Percentiles rank a stretch among this genome's conserved stretches.
These are phyloP conservation scores for Lodderomyces oxycetoniae DNA, from an alignment of 1,139 yeast genomes.

Conservation along the genomic window DNA sequence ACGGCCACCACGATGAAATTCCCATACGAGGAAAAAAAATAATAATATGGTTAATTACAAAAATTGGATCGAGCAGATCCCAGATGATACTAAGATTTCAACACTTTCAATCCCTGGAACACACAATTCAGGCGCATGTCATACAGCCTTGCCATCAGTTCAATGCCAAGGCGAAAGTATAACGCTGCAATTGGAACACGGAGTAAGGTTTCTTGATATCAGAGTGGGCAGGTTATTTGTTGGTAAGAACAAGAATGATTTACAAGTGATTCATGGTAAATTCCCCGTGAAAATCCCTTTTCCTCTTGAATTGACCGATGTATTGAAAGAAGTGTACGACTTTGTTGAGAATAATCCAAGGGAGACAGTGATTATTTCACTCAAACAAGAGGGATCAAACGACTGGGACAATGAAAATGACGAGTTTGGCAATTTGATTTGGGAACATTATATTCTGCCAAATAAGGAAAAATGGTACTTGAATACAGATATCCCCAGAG, in stretches of 20 bases:
- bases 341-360: conserved; percentile 50
- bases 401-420: conserved; percentile 59
- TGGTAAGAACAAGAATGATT: conserved; percentile 36
- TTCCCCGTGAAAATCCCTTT: conserved; percentile 67
- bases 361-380: conserved; percentile 63
- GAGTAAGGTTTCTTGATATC: conserved; percentile 70
- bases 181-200: conserved; percentile 60
- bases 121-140: conserved; percentile 74
- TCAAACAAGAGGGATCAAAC: conserved; percentile 72
- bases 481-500: conserved; percentile 48
- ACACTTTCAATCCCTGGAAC: conserved; percentile 72
- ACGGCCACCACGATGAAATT: too few relatives aligned
- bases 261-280: conserved; percentile 71
- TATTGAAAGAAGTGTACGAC: conserved; percentile 53
- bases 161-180: conserved; percentile 69
- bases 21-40: background rate
- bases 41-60: conserved; percentile 36
- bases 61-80: conserved; percentile 53
- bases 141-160: conserved; percentile 72
- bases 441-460: conserved; percentile 54
- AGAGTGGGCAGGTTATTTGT: conserved; percentile 59
- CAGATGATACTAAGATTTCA: conserved; percentile 49
- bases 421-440: conserved; percentile 62
- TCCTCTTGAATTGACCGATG: conserved; percentile 47
- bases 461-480: conserved; percentile 60